Conservation (phyloP, 208 protist genomes). For the Trypanosomatidae sp. region DNA sequence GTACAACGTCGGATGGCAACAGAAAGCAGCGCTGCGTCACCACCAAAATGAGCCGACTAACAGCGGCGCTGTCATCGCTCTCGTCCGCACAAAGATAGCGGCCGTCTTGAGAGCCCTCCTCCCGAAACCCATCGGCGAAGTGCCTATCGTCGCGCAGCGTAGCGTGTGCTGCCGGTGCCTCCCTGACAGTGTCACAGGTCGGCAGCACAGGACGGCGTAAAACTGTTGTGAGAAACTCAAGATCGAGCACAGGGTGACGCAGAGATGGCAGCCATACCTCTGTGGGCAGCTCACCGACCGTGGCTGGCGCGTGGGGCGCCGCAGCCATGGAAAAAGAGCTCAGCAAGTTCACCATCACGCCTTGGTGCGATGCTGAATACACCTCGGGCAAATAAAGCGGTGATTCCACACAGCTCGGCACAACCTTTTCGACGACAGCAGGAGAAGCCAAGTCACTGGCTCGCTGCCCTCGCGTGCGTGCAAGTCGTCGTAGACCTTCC, state of each 20-base stretch:
- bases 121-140: not conserved
- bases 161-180: not conserved
- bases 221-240: constrained; percentile 22
- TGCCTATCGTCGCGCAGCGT: constrained; percentile 1
- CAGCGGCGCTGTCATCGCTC: not conserved
- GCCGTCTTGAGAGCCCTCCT: constrained; percentile 6
- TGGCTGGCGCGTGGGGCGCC: not conserved
- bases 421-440: not conserved
- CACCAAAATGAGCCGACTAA: constrained; percentile 46
- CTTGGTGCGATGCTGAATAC: not conserved
- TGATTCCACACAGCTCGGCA: constrained; percentile 12
- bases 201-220: not conserved
- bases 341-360: constrained; percentile 18
- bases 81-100: constrained; percentile 2
- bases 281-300: constrained; percentile 3
- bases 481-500: not conserved
- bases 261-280: constrained; percentile 71
- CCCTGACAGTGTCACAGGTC: not conserved
- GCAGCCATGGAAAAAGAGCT: constrained; percentile 8
- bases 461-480: not conserved
- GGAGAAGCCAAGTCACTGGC: not conserved
- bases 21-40: constrained; percentile 62
- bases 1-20: constrained; percentile 55
- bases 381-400: constrained; percentile 4
- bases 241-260: constrained; percentile 39